Conservation (phyloP, 805 yeast genomes). For the Starmera dryadoides region DNA sequence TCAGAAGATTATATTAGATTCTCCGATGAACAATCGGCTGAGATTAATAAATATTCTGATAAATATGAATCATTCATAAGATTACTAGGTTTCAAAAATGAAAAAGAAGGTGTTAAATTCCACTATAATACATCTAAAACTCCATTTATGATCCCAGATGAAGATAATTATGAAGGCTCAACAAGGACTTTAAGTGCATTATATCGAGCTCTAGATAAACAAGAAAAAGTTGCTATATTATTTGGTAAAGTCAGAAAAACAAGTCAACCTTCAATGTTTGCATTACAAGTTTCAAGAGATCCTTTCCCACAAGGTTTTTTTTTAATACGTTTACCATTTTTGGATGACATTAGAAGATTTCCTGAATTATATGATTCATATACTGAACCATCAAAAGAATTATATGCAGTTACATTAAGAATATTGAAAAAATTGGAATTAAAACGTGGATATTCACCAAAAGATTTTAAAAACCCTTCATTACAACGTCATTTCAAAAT, state of each 20-base stretch:
- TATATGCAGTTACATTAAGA: conserved; percentile 15
- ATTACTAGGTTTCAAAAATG: conserved; percentile 59
- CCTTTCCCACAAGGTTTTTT: conserved; percentile 67
- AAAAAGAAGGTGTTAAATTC: conserved; percentile 34
- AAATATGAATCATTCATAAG: conserved; percentile 43
- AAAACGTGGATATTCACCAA: conserved; percentile 46
- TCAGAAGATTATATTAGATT: conserved; percentile 32
- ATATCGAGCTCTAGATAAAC: conserved; percentile 48
- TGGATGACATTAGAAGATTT: conserved; percentile 63
- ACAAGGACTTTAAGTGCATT: conserved; percentile 59
- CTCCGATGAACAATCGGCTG: conserved; percentile 27
- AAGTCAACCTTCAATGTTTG: conserved; percentile 49
- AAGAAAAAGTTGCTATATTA: conserved; percentile 53
- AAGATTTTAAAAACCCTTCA: conserved; percentile 55
- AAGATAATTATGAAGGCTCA: conserved; percentile 53
- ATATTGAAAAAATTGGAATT: conserved; percentile 31
- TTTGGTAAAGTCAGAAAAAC: conserved; percentile 60
- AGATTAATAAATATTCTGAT: conserved; percentile 26
- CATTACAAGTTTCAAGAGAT: conserved; percentile 46
- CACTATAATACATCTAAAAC: conserved; percentile 49
- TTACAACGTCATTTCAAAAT: conserved; percentile 60
- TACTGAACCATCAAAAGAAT: conserved; percentile 5
- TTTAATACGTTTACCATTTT: conserved; percentile 60
- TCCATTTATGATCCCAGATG: conserved; percentile 61
- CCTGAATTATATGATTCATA: conserved; percentile 33